Evolutionary conservation across 1,284 basidiomycete species (phyloP), one percentile per base, ranked within the genome.

Genomic region (Volvariella volvacea): DNA sequence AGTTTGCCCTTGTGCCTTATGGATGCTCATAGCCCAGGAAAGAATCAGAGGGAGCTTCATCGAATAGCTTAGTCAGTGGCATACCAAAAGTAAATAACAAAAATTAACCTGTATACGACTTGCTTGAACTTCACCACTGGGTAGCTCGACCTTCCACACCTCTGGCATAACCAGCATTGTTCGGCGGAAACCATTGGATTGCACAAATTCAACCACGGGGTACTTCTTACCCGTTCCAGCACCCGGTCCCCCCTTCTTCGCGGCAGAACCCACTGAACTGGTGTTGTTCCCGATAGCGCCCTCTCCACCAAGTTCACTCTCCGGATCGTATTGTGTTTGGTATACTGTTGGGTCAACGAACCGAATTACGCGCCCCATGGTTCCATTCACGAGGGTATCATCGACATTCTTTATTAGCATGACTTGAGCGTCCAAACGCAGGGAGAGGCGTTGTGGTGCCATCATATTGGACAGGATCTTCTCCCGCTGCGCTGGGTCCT

Each of bases 1-100:
- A 0, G 88, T 94, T 64, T 93, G 91, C 1, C 91, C 91, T 61
- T 94, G 92, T 25, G 87, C 88, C 64, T 97, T 96, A 63, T 97
- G 93, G 43, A 96, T 96, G 43, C 88, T 92, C 83, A 92, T 89
- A 0, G 91, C 90, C 90, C 89, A 93, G 0, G 89, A 79, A n/a
- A 92, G 74, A 47, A 93, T 91, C 25, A 94, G 65, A 0, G 88
- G 90, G 1, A 92, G 62, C 86, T 72, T 45, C 46, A 46, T 33
- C 41, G n/a, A 46, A 22, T 43, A 40, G 52, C 22, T 17, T 34
- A 44, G 41, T 8, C 25, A 28, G 42, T n/a, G 3, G 22, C 14
- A 25, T 12, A 15, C 30, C 39, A 28, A 48, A 22, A 43, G n/a
- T 39, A 31, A 49, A 43, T 45, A 42, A 20, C 42, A 36, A n/a